These are phyloP conservation scores for Phialocephala sp. DNA, from an alignment of 2,329 filamentous ascomycete species.

Conservation along the genomic window DNA sequence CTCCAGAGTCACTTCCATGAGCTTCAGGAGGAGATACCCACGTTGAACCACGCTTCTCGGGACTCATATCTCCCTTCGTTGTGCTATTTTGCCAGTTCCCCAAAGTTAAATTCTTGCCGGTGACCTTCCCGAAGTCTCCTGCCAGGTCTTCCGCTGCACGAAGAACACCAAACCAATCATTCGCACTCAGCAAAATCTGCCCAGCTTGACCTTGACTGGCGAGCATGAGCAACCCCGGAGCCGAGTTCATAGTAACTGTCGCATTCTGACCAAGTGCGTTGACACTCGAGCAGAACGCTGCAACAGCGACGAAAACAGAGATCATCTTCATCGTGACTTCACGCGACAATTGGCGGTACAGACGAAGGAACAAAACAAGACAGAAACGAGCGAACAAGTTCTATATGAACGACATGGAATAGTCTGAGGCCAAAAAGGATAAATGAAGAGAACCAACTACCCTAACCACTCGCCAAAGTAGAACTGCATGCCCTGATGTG, in stretches of 20 bases:
- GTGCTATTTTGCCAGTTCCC: constrained; percentile 33
- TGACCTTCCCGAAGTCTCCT: constrained; percentile 72
- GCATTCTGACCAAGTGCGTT: constrained; percentile 54
- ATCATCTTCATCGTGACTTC: constrained; percentile 30
- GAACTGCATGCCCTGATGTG: constrained; percentile 3
- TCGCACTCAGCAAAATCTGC: constrained; percentile 59
- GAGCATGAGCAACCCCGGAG: constrained; percentile 32
- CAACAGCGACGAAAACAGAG: constrained; percentile 31
- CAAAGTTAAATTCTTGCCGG: constrained; percentile 64
- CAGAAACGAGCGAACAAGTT: background rate
- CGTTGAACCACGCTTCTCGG: constrained; percentile 8
- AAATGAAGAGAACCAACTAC: constrained; percentile 17
- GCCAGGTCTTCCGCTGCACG: constrained; percentile 71
- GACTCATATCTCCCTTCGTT: constrained; percentile 9
- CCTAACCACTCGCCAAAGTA: constrained; percentile 14
- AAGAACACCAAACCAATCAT: constrained; percentile 72
- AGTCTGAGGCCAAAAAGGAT: constrained; percentile 17
- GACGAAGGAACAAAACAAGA: background rate
- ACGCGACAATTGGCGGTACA: constrained; percentile 7
- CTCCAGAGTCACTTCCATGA: constrained; percentile 6
- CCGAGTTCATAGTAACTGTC: constrained; percentile 50
- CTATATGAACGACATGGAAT: constrained; percentile 1
- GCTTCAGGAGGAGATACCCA: constrained; percentile 8
- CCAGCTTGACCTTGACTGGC: constrained; percentile 44
- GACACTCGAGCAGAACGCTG: constrained; percentile 34